A percentile compares a stretch with the other conserved stretches of the same genome.
Evolutionary conservation across 2,329 filamentous ascomycete species (phyloP).

Genomic region (Epichloe glyceriae): DNA sequence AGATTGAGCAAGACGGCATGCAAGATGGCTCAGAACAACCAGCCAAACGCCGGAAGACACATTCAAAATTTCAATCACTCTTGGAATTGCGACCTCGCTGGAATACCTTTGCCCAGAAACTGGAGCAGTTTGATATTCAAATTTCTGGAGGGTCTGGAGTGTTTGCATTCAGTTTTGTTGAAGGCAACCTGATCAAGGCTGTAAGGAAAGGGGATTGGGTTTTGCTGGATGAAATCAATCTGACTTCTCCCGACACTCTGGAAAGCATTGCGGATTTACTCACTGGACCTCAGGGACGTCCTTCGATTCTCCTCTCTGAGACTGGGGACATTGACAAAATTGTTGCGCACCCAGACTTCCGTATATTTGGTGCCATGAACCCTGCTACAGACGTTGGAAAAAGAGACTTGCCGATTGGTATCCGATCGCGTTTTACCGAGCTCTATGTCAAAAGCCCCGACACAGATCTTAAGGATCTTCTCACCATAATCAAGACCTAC

Average conservation of each 20-base stretch:
- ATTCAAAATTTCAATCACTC: constrained; percentile 53
- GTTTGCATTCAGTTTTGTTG: constrained; percentile 91
- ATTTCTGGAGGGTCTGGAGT: constrained; percentile 56
- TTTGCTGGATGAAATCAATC: constrained; percentile 89
- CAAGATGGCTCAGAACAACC: constrained; percentile 37
- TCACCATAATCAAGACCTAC: constrained; percentile 81
- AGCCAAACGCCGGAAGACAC: constrained; percentile 54
- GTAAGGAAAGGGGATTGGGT: constrained; percentile 95
- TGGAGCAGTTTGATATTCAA: constrained; percentile 72
- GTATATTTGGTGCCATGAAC: constrained; percentile 98
- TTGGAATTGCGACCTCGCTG: constrained; percentile 52
- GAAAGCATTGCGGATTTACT: constrained; percentile 88
- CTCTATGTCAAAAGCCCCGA: constrained; percentile 90
- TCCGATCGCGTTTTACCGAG: constrained; percentile 89
- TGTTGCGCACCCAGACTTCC: constrained; percentile 79
- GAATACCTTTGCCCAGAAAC: constrained; percentile 62
- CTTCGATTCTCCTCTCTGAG: constrained; percentile 82
- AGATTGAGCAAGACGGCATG: constrained; percentile 24
- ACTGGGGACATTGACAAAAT: constrained; percentile 88
- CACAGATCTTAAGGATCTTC: constrained; percentile 69
- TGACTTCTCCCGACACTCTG: constrained; percentile 86
- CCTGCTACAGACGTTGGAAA: constrained; percentile 96
- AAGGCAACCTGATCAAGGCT: constrained; percentile 94
- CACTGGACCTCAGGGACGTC: constrained; percentile 54
- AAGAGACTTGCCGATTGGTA: constrained; percentile 76